phyloP scores from a whole-genome alignment of 148 eudicot genomes.

The Chenopodium album region DNA sequence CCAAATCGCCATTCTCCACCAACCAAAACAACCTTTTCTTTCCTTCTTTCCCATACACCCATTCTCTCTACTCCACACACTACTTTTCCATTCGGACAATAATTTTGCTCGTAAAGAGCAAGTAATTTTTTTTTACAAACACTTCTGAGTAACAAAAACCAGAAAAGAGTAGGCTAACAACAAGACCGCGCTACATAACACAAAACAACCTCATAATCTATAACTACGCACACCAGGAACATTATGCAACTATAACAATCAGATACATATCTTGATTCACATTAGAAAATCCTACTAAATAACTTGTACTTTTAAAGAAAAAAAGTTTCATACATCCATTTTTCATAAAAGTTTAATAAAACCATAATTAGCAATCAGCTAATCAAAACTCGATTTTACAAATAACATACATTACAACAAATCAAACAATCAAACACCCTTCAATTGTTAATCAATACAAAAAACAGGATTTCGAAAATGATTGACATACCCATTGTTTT shows the following conservation, averaged over 20 bases:
- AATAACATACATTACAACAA: background rate
- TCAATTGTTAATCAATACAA: background rate
- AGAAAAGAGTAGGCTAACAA: background rate
- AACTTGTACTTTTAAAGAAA: background rate
- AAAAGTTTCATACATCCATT: background rate
- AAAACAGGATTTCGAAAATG: background rate
- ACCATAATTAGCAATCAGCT: background rate
- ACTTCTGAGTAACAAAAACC: background rate
- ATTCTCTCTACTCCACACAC: background rate
- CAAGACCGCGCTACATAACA: background rate
- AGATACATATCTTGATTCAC: background rate
- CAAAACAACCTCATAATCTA: no score
- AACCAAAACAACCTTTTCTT: no score
- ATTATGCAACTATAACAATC: background rate
- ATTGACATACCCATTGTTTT: constrained; percentile 14
- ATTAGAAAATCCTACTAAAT: background rate
- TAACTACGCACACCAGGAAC: background rate
- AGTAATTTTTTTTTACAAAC: background rate
- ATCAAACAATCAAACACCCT: background rate
- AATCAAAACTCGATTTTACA: background rate
- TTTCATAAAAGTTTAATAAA: no score
- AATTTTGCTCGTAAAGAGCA: no score
- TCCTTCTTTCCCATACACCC: background rate
- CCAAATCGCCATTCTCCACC: no score
- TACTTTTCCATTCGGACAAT: background rate